Evolutionary conservation across 257 asterid genomes (phyloP).

Genomic region (Cynanchum wilfordii): DNA sequence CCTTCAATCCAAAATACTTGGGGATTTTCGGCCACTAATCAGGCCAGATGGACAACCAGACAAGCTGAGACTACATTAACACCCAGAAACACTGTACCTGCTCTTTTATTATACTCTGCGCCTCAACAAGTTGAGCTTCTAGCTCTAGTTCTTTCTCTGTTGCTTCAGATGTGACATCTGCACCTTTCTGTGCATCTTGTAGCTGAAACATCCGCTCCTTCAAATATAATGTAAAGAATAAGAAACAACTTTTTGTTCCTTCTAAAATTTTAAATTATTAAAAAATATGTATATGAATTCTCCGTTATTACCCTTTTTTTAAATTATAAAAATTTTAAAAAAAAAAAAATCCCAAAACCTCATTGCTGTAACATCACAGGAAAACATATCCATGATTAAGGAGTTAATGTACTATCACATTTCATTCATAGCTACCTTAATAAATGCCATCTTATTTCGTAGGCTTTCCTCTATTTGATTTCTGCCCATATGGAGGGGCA

Average conservation of each 20-base stretch:
- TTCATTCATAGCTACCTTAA: constrained; percentile 45
- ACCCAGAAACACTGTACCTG: constrained; percentile 46
- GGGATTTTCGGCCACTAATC: not conserved
- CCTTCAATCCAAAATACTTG: not conserved
- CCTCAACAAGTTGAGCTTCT: constrained; percentile 99
- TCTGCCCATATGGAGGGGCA: constrained; percentile 90
- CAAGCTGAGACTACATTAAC: not conserved
- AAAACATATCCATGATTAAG: not conserved
- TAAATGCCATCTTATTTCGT: constrained; percentile 73
- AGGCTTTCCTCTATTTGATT: constrained; percentile 91
- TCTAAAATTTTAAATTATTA: too few relatives aligned
- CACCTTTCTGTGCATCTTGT: constrained; percentile 82
- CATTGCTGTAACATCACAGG: not conserved
- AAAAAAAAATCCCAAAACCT: not conserved
- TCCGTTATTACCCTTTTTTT: too few relatives aligned
- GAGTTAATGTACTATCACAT: not conserved
- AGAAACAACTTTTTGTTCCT: not conserved
- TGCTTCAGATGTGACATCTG: constrained; percentile 80
- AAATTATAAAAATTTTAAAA: too few relatives aligned
- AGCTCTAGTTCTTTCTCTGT: constrained; percentile 98
- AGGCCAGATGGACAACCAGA: not conserved
- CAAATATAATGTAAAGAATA: constrained; percentile 21
- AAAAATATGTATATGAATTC: too few relatives aligned
- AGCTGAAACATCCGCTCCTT: constrained; percentile 96
- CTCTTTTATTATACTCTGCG: constrained; percentile 96